Evolutionary conservation across 2,329 filamentous ascomycete species (phyloP).

Genomic region (Rasamsonia emersonii): DNA sequence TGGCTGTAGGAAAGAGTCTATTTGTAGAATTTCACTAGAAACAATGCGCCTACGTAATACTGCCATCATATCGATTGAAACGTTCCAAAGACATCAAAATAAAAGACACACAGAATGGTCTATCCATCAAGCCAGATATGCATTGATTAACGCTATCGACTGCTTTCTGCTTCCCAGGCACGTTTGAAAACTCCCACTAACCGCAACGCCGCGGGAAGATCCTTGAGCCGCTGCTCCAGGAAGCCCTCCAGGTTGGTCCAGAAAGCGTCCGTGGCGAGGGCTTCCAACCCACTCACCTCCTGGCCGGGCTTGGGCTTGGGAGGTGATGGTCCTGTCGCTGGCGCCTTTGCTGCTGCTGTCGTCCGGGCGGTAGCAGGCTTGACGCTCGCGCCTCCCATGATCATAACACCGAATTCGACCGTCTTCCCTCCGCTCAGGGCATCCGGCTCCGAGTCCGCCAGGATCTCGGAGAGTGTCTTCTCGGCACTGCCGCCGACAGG

Average conservation of each 20-base stretch:
- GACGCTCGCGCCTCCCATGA: slow-evolving; percentile 61
- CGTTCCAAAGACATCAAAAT: too few relatives aligned
- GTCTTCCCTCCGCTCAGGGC: slow-evolving; percentile 30
- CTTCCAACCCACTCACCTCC: slow-evolving; percentile 48
- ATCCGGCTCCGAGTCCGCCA: slow-evolving; percentile 46
- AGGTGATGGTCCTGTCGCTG: slow-evolving; percentile 16
- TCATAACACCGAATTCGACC: slow-evolving; percentile 79
- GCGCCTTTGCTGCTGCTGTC: slow-evolving; percentile 19
- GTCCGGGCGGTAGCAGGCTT: slow-evolving; percentile 21
- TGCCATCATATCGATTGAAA: too few relatives aligned
- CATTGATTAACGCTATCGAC: too few relatives aligned
- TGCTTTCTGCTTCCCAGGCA: slow-evolving; percentile 55
- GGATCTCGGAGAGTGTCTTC: slow-evolving; percentile 67
- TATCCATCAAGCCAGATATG: too few relatives aligned
- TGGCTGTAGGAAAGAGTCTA: too few relatives aligned
- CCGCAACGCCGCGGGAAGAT: slow-evolving; percentile 56
- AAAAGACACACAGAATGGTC: too few relatives aligned
- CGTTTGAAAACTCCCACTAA: slow-evolving; percentile 59
- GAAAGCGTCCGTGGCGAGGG: slow-evolving; percentile 21
- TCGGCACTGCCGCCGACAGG: slow-evolving; percentile 54
- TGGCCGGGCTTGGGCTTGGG: slow-evolving; percentile 39
- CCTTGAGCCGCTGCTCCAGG: slow-evolving; percentile 67
- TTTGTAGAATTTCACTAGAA: too few relatives aligned
- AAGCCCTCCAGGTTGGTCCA: slow-evolving; percentile 44
- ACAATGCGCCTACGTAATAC: too few relatives aligned